Percentiles rank a stretch among this genome's conserved stretches.
Conservation (phyloP, 306 rosid species). For the Erythrophleum fordii region DNA sequence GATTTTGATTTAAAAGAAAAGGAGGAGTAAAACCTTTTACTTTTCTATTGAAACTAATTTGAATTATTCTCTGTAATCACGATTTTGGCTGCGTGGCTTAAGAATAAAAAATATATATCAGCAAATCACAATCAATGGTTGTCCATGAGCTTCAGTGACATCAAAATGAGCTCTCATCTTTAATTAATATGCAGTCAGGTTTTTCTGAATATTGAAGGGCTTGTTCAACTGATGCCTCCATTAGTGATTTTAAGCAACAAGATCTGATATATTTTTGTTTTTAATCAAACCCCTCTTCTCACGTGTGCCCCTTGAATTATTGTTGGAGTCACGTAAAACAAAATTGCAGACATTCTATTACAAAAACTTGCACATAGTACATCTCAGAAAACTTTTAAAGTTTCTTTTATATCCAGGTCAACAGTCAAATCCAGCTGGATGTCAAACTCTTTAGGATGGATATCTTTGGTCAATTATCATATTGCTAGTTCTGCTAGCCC, state of each 20-base stretch:
- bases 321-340: not conserved
- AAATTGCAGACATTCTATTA: not conserved
- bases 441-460: not conserved
- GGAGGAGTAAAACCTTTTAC: not conserved
- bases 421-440: not conserved
- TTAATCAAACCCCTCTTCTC: not conserved
- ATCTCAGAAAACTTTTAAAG: not conserved
- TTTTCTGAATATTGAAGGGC: not conserved
- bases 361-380: not conserved
- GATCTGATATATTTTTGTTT: not conserved
- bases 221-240: not conserved
- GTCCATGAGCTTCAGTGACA: not conserved
- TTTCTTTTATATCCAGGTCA: not conserved
- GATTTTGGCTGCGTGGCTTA: not conserved
- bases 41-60: not conserved
- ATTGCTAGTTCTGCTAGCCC: slow-evolving; percentile 11
- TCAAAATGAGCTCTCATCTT: slow-evolving; percentile 9
- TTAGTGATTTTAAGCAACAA: not conserved
- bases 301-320: not conserved
- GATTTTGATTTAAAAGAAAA: not conserved
- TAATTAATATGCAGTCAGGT: not conserved
- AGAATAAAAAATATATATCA: not conserved
- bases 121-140: not conserved
- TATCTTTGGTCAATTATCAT: slow-evolving; percentile 9
- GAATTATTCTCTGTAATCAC: not conserved